These are phyloP conservation scores for Kodamaea hsintzibuensis DNA, from an alignment of 805 yeast species.

Conservation along the genomic window DNA sequence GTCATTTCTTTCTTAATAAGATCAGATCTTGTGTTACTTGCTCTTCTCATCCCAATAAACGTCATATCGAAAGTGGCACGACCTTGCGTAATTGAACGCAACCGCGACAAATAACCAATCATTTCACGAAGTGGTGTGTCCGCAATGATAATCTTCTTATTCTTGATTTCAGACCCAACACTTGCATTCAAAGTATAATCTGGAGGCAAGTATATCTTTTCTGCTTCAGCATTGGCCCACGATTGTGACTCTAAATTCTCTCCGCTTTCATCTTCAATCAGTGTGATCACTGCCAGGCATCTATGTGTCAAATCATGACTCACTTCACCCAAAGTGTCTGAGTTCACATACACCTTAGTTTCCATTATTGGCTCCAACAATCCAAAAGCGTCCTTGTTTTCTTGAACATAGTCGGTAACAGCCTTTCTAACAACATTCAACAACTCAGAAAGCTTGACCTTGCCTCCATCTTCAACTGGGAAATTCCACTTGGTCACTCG, in stretches of 20 bases:
- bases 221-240: slow-evolving; percentile 59
- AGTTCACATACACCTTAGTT: slow-evolving; percentile 62
- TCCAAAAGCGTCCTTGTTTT: slow-evolving; percentile 36
- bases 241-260: slow-evolving; percentile 36
- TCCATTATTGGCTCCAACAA: slow-evolving; percentile 89
- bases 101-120: slow-evolving; percentile 80
- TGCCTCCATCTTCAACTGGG: slow-evolving; percentile 45
- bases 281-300: slow-evolving; percentile 70
- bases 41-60: slow-evolving; percentile 70
- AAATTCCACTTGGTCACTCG: slow-evolving; percentile 53
- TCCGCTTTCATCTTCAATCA: slow-evolving; percentile 64
- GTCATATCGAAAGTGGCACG: slow-evolving; percentile 82
- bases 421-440: slow-evolving; percentile 46
- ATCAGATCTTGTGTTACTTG: slow-evolving; percentile 50
- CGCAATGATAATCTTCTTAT: slow-evolving; percentile 66
- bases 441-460: slow-evolving; percentile 31
- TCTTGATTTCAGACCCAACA: slow-evolving; percentile 21
- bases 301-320: slow-evolving; percentile 80
- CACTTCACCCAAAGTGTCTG: slow-evolving; percentile 77
- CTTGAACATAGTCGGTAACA: slow-evolving; percentile 25
- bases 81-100: slow-evolving; percentile 87
- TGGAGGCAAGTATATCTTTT: slow-evolving; percentile 68
- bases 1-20: slow-evolving; percentile 17
- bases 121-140: slow-evolving; percentile 83
- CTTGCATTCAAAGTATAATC: slow-evolving; percentile 56